Conservation (phyloP, 1,284 basidiomycete genomes). For the Pterula multifida region DNA sequence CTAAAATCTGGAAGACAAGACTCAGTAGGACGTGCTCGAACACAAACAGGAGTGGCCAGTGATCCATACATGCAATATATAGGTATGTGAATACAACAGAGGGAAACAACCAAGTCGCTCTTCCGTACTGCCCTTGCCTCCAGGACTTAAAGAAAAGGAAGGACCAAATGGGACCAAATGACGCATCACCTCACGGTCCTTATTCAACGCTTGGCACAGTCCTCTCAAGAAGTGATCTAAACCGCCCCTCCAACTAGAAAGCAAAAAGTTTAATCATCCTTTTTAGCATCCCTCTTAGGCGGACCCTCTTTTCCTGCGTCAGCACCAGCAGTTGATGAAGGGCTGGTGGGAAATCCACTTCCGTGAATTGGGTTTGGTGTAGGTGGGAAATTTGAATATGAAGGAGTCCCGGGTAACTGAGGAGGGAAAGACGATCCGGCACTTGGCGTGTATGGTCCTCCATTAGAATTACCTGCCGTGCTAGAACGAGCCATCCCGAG, state of each 20-base stretch:
- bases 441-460: slow-evolving; percentile 5
- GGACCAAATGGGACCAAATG: neutral
- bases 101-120: neutral
- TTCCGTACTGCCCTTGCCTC: too few relatives aligned
- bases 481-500: neutral
- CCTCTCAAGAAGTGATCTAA: too few relatives aligned
- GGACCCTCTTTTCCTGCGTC: slow-evolving; percentile 12
- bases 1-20: too few relatives aligned
- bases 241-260: too few relatives aligned
- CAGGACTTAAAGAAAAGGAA: neutral
- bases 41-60: neutral
- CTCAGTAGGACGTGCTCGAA: too few relatives aligned
- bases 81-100: neutral
- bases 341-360: slow-evolving; percentile 15
- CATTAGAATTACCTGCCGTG: slow-evolving; percentile 2
- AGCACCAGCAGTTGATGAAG: slow-evolving; percentile 12
- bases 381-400: slow-evolving; percentile 25
- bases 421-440: slow-evolving; percentile 7
- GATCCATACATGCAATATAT: neutral
- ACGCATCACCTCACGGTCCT: too few relatives aligned
- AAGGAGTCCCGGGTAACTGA: slow-evolving; percentile 13
- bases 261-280: slow-evolving; percentile 28
- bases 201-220: too few relatives aligned
- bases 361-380: slow-evolving; percentile 23
- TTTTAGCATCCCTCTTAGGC: slow-evolving; percentile 19